Evolutionary conservation across 768 basidiomycete species (phyloP), one percentile per base, ranked within the genome.

Genomic region (Naganishia vaughanmartiniae): DNA sequence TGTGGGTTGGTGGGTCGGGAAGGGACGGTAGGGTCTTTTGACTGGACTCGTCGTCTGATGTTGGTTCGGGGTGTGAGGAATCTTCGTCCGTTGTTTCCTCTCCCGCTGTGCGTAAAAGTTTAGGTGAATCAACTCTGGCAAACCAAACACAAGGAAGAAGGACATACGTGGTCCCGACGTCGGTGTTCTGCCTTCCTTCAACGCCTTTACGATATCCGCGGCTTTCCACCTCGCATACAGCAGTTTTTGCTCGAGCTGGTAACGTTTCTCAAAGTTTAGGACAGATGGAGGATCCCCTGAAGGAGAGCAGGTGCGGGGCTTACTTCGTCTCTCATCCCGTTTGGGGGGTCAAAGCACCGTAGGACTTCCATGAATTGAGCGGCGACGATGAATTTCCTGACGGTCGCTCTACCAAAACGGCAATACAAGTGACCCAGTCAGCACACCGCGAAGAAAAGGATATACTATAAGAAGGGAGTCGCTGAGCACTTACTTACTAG

Each of bases 181-280:
- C 12, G 95, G 93, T 74, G 85, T 87, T 26, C 90, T 86, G 5
- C 96, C 94, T 80, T 97, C 95, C n/a, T 94, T 88, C 77, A 93
- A 86, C 0, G 95, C 93, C 80, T 91, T 97, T 21, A 91, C 88
- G 24, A 98, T 93, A 72, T 96, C 93, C 15, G 90, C 89, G 45
- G 95, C 95, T 80, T 97, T 97, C 94, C 96, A 99, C 80, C 96
- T 92, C 4, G 93, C 87, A 82, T 98, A 99, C 68, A 87, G 88
- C 42, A 95, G 87, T 81, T 96, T 98, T 73, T 90, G 90, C 74
- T 88, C 88, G 72, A 87, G 87, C 92, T 95, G 73, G 14, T 12
- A 3, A 55, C 28, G 6, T 9, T 4, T 17, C 14, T 34, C 28
- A 15, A 48, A 45, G 46, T 24, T 14, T 34, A 21, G 39, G 21